Evolutionary conservation across 108 stramenopile species (phyloP), one percentile per base, ranked within the genome.

Genomic region (Mediolabrus comicus): DNA sequence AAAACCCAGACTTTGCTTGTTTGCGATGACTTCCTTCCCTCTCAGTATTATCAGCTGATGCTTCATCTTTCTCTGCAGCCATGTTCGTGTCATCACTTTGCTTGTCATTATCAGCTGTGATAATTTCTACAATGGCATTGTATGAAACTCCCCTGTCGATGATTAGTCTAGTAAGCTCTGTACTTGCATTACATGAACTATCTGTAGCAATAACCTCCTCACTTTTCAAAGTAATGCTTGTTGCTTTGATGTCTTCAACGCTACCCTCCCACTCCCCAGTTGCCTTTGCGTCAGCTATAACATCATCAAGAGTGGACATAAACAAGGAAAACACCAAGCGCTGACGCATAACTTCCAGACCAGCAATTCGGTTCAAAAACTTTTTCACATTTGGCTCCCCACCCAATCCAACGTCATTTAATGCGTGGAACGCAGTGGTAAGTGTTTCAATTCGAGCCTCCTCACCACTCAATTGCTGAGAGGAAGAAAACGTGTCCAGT

Each of bases 191-290:
- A 52, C 81, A 81, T 13, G 82, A 65, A 2, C 61, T 65, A 69
- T 87, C 84, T 4, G 67, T 65, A 11, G 80, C 84, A 6, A 91
- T 60, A 10, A 63, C 36, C 39, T 71, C 73, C 26, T 68, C 59
- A 11, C 65, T 26, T 25, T 67, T 74, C 7, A 83, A 36, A 29
- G 70, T 59, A 35, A 84, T 73, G n/a, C 59, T 54, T 14, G 79
- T 74, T 9, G 87, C 90, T 34, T 55, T 54, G n/a, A 91, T 53
- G 60, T 88, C 86, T 61, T 85, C 87, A 17, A 86, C 86, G 25
- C 79, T 81, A 16, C 86, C 87, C 43, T 88, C 90, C 58, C 74
- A 88, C 33, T 86, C 82, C 6, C 90, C 90, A 1, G 79, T 83
- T 13, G 73, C 52, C 60, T 86, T 87, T 10, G 90, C 86, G 16